Evolutionary conservation across 345 rosid species (phyloP).

Genomic region (Murraya paniculata): DNA sequence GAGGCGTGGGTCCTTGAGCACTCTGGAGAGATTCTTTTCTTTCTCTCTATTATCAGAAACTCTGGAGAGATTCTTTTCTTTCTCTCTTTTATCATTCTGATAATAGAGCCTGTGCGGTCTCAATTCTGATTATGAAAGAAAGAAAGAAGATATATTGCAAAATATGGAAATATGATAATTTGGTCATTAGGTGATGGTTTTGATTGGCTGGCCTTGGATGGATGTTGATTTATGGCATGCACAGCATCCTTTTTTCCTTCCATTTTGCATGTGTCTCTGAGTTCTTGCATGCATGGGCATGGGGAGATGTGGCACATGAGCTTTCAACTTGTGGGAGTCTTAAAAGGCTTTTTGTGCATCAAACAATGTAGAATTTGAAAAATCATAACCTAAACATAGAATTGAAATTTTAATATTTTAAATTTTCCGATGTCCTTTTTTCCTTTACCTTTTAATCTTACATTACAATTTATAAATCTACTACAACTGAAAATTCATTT

Average conservation of each 20-base stretch:
- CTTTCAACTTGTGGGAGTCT: neutral
- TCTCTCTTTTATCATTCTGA: neutral
- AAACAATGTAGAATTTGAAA: neutral
- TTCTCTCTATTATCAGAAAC: neutral
- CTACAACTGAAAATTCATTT: too few relatives aligned
- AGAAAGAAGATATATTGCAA: neutral
- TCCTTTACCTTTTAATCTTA: neutral
- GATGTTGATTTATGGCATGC: neutral
- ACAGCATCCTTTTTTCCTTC: neutral
- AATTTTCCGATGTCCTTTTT: too few relatives aligned
- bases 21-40: constrained; percentile 9
- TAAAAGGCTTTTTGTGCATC: neutral
- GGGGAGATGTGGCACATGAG: neutral
- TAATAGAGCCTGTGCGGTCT: neutral
- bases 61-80: constrained; percentile 8
- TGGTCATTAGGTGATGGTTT: neutral
- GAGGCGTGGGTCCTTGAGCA: neutral
- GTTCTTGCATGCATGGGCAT: neutral
- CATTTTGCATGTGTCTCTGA: too few relatives aligned
- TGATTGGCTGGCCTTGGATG: neutral
- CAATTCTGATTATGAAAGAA: neutral
- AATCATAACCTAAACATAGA: neutral
- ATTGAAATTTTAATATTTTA: neutral
- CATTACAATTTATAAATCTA: neutral
- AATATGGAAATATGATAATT: neutral